Evolutionary conservation across 345 rosid genomes (phyloP), one percentile per base, ranked within the genome.

Genomic region (Microcos paniculata): DNA sequence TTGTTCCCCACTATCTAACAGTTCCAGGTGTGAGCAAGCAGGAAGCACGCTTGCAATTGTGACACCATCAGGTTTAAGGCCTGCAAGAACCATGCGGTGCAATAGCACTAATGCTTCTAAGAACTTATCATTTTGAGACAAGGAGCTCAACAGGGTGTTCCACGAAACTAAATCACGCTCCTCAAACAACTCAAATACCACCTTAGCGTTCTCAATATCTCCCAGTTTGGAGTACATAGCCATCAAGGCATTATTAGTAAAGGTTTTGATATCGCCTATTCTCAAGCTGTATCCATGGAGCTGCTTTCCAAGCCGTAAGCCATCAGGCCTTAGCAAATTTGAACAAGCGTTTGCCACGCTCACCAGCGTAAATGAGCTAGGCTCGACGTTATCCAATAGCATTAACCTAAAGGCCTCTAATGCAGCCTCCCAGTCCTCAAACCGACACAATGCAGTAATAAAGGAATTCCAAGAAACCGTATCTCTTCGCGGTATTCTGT

Each of bases 401-500:
- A 93, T 95, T 64, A 81, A 73, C 76, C 88, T 82, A 79, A 93
- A 91, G 4, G 87, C 87, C 28, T 87, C 86, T 23, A 95, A 77
- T 0, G 91, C 97, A 74, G 79, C 77, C 56, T 83, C 93, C 97
- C 99, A 93, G 64, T 88, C 86, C 80, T 87, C 87, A 61, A 78
- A 82, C 45, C 85, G 82, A 52, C 98, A 91, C 31, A 90, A 72
- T 0, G 94, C 82, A 56, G 94, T 82, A 64, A 95, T 87, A 77
- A 91, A 56, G 1, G 99, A 88, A 76, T 93, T 95, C 98, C 99
- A 95, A 63, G 97, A 95, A 43, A 93, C 96, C 62, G 90, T 87
- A 87, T 95, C 94, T 76, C 86, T 88, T 13, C 83, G 90, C 8
- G 89, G 55, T 69, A 95, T 93, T 85, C 91, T 82, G 58, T 91